A percentile compares a stretch with the other conserved stretches of the same genome.
Evolutionary conservation across 345 rosid genomes (phyloP).

Genomic region (Melaleuca quinquenervia): DNA sequence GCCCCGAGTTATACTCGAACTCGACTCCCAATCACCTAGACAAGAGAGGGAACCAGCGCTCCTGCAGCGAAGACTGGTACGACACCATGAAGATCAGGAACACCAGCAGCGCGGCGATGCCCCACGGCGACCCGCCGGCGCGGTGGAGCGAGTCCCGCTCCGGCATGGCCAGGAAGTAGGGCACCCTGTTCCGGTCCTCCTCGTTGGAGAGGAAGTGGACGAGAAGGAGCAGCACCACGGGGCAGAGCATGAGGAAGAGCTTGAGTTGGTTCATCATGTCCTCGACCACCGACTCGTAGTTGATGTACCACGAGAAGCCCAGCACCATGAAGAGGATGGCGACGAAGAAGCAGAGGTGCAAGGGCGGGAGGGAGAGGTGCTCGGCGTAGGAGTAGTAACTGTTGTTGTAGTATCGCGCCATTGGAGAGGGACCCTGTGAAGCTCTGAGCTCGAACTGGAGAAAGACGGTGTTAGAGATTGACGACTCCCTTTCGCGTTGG

Average conservation of each 20-base stretch:
- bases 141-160: constrained; percentile 7
- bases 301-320: constrained; percentile 4
- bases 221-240: constrained; percentile 3
- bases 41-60: constrained; percentile 25
- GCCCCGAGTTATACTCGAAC: not conserved
- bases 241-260: constrained; percentile 6
- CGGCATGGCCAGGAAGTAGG: not conserved
- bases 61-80: constrained; percentile 21
- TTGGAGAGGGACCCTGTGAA: not conserved
- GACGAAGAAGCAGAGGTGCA: constrained; percentile 7
- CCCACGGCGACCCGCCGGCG: constrained; percentile 25
- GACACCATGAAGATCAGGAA: constrained; percentile 23
- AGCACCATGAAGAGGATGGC: not conserved
- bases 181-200: not conserved
- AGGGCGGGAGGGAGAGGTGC: not conserved
- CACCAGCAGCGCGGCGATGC: constrained; percentile 17
- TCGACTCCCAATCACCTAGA: not conserved
- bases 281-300: constrained; percentile 5
- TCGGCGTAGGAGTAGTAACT: not conserved
- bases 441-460: not conserved
- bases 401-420: constrained; percentile 1
- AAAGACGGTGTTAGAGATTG: not conserved
- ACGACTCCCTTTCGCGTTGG: not conserved
- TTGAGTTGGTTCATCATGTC: constrained; percentile 1
- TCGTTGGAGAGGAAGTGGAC: constrained; percentile 5